A percentile compares a stretch with the other conserved stretches of the same genome.
Evolutionary conservation across 2,329 filamentous ascomycete species (phyloP).

Genomic region (Exophiala sp.): DNA sequence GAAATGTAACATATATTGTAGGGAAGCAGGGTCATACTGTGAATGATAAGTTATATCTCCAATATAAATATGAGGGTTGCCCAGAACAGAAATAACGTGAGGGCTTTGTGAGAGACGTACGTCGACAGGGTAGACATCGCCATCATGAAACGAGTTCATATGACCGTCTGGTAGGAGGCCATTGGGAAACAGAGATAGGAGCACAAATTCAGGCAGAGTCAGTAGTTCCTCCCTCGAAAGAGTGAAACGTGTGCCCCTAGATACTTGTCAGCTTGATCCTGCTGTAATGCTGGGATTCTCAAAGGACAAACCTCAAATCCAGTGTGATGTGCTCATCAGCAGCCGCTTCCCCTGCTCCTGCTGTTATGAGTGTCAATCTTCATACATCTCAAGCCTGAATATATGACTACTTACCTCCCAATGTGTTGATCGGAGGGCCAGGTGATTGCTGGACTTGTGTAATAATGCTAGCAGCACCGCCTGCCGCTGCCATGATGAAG

Average conservation of each 20-base stretch:
- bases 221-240: constrained; percentile 92
- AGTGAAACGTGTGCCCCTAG: constrained; percentile 86
- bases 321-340: constrained; percentile 31
- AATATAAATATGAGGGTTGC: constrained; percentile 29
- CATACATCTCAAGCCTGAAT: no score
- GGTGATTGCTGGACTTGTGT: constrained; percentile 97
- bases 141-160: constrained; percentile 87
- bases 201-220: constrained; percentile 93
- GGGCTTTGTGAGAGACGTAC: constrained; percentile 57
- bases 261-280: constrained; percentile 21
- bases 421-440: constrained; percentile 76
- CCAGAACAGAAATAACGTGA: constrained; percentile 26
- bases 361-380: constrained; percentile 9
- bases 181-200: constrained; percentile 96
- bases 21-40: constrained; percentile 92
- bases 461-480: constrained; percentile 96
- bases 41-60: constrained; percentile 54
- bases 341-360: constrained; percentile 25
- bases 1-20: constrained; percentile 99
- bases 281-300: neutral
- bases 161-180: constrained; percentile 96
- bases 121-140: constrained; percentile 94
- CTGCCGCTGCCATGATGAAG: constrained; percentile 97
- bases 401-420: constrained; percentile 64
- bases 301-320: constrained; percentile 26